phyloP scores from a whole-genome alignment of 1,284 basidiomycete species.

The Puccinia novopanici region DNA sequence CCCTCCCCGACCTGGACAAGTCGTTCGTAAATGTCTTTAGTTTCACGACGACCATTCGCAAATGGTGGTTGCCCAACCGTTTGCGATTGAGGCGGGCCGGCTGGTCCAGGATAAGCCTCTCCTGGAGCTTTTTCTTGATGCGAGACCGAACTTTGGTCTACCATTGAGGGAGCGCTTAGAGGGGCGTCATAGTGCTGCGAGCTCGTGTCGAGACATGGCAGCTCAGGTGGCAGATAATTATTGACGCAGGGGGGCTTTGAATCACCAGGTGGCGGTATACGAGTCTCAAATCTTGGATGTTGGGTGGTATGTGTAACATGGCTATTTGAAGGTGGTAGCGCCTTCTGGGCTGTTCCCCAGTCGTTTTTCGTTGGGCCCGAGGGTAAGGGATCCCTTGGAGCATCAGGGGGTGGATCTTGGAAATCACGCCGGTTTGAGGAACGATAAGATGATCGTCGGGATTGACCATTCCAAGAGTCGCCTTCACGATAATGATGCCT shows the following conservation, averaged over 20 bases:
- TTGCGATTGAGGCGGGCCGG: neutral
- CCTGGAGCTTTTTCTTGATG: neutral
- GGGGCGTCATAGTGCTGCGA: neutral
- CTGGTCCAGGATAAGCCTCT: neutral
- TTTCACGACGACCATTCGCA: slow-evolving; percentile 33
- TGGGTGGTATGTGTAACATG: neutral
- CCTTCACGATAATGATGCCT: slow-evolving; percentile 15
- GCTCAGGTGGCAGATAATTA: neutral
- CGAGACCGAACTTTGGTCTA: neutral
- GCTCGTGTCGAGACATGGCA: neutral
- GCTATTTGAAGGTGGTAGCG: neutral
- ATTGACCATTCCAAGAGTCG: neutral
- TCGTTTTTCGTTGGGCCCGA: neutral
- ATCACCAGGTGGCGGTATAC: neutral
- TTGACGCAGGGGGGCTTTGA: neutral
- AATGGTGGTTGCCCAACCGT: neutral
- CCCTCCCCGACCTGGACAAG: slow-evolving; percentile 95
- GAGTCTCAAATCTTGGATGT: neutral
- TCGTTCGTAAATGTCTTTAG: slow-evolving; percentile 72
- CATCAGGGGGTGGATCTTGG: slow-evolving; percentile 8
- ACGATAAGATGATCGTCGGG: slow-evolving; percentile 7
- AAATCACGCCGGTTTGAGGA: slow-evolving; percentile 2
- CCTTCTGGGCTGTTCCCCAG: slow-evolving; percentile 19
- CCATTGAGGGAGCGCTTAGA: neutral
- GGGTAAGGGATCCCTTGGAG: neutral